A percentile compares a stretch with the other conserved stretches of the same genome.
Conservation (phyloP, 176 grass and related monocot species). For the Oryza brachyantha region DNA sequence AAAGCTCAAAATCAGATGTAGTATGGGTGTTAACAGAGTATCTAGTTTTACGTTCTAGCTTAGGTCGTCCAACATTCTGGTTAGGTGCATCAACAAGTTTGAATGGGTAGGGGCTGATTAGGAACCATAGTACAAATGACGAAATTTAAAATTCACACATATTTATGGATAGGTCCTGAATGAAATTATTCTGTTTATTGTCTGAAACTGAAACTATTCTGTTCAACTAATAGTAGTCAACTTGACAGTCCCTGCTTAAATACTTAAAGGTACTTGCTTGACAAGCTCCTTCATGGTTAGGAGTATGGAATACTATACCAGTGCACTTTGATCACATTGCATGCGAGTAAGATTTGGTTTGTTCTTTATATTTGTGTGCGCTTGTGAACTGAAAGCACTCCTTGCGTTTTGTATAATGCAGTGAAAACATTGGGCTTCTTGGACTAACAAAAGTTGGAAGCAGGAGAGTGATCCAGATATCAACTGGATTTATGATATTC, state of each 20-base stretch:
- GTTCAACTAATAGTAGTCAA: neutral
- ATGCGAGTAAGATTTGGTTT: neutral
- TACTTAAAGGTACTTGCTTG: neutral
- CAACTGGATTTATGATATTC: conserved; percentile 97
- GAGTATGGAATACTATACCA: neutral
- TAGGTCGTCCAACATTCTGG: neutral
- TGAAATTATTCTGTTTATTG: neutral
- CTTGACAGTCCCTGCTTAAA: neutral
- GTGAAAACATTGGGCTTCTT: conserved; percentile 88
- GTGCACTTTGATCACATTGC: neutral
- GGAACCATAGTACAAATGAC: neutral
- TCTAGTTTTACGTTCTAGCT: neutral
- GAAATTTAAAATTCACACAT: neutral
- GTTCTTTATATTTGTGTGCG: conserved; percentile 5
- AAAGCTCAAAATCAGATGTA: neutral
- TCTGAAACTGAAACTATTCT: neutral
- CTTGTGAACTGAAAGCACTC: conserved; percentile 8
- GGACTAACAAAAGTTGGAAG: conserved; percentile 94
- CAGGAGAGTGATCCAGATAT: conserved; percentile 87
- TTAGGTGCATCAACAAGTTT: neutral
- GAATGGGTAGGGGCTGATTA: neutral
- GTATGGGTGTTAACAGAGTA: neutral
- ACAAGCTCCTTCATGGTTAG: neutral
- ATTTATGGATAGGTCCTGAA: neutral
- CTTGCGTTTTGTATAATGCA: conserved; percentile 37